Evolutionary conservation across 164 flowering plant genomes (phyloP), one percentile per base, ranked within the genome.

Genomic region (Nymphaea thermarum): DNA sequence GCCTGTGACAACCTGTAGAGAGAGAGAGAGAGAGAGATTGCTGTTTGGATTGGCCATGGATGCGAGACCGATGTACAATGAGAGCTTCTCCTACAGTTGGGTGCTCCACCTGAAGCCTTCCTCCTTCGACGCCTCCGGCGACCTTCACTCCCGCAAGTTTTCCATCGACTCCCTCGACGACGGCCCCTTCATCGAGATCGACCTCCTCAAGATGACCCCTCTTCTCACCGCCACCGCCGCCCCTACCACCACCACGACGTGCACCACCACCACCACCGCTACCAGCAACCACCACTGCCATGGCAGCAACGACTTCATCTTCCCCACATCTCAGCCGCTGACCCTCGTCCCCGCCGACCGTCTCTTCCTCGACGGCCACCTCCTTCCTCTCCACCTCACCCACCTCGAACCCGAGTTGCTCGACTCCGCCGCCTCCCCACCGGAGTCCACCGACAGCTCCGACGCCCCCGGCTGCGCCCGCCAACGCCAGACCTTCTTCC

Each of bases 81-180:
- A 91, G 55, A 91, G 97, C 77, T 91, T 91, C 71, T 91, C 97
- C 41, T 86, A 91, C 74, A 85, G 91, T 68, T 91, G 97, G 97
- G 65, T 91, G 44, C 77, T 82, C 43, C 83, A 87, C 81, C 73
- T 82, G 14, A 66, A 36, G 16, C 86, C 91, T 42, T 69, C 75
- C 3, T 80, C 87, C 66, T 51, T 80, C 12, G 89, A 86, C 25
- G 72, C 76, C 72, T 65, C 78, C 0, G 86, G 78, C 16, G 81
- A 75, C 62, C 76, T 81, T 17, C 72, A 74, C 17, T 43, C 44
- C 12, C 51, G 36, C 4, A 53, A 53, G 36, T 10, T 64, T 60
- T 62, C 62, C 62, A 64, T 47, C 43, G 61, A 57, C 2, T 47
- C 60, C 18, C 25, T 64, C 14, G 67, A 65, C 45, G 68, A 61